Percentiles rank a stretch among this genome's conserved stretches.
These are phyloP conservation scores for Lactifluus hygrophoroides DNA, from an alignment of 768 basidiomycete genomes.

Conservation along the genomic window DNA sequence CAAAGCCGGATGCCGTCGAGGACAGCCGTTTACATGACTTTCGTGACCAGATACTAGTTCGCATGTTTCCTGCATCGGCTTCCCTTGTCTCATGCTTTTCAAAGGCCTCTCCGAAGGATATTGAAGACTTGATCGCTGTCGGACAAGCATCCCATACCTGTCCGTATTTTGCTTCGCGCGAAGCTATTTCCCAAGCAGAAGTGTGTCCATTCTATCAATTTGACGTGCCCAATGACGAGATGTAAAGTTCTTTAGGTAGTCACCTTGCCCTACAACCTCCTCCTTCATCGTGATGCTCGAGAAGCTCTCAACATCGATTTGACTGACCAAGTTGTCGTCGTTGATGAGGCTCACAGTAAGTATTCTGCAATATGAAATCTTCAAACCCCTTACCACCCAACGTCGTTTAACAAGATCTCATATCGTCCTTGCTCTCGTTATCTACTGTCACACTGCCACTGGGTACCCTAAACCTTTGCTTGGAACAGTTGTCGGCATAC, in stretches of 20 bases:
- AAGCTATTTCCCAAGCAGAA: constrained; percentile 86
- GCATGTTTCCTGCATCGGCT: constrained; percentile 19
- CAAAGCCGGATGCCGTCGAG: constrained; percentile 45
- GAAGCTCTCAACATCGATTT: constrained; percentile 85
- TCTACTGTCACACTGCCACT: constrained; percentile 64
- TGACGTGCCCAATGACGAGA: neutral
- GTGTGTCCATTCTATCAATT: constrained; percentile 30
- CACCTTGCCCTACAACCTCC: constrained; percentile 89
- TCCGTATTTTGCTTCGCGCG: constrained; percentile 88
- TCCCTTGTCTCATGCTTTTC: neutral
- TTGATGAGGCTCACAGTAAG: constrained; percentile 97
- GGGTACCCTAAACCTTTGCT: constrained; percentile 47
- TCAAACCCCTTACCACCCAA: neutral
- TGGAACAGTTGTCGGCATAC: constrained; percentile 72
- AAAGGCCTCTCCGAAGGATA: constrained; percentile 85
- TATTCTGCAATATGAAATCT: constrained; percentile 8
- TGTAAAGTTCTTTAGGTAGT: constrained; percentile 48
- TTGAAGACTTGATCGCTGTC: constrained; percentile 77
- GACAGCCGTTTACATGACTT: constrained; percentile 69
- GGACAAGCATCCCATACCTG: constrained; percentile 68
- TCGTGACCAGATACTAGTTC: constrained; percentile 78
- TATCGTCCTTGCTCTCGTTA: constrained; percentile 81
- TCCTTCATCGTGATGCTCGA: constrained; percentile 73
- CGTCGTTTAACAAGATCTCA: constrained; percentile 50
- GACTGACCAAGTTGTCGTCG: constrained; percentile 74